phyloP scores from a whole-genome alignment of 2,329 filamentous ascomycete genomes.

The Didymella exigua region DNA sequence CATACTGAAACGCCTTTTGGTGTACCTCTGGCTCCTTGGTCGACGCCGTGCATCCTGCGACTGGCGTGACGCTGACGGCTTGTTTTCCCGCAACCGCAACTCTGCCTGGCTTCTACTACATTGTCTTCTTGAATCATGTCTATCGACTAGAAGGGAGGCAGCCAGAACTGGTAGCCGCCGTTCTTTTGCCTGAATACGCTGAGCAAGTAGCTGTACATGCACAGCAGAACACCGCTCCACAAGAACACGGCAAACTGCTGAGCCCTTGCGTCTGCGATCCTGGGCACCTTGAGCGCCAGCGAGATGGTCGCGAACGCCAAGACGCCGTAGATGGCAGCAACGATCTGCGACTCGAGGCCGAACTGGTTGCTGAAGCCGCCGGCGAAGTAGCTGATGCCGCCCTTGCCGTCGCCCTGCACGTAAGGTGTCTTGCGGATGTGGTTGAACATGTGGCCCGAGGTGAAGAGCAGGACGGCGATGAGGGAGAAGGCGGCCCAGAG shows the following conservation, averaged over 20 bases:
- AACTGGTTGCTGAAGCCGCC: constrained; percentile 91
- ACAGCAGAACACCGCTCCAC: constrained; percentile 77
- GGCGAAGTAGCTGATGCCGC: constrained; percentile 89
- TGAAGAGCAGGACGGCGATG: constrained; percentile 89
- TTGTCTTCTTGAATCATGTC: neutral
- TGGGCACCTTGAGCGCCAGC: constrained; percentile 90
- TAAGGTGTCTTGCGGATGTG: constrained; percentile 97
- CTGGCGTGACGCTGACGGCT: neutral
- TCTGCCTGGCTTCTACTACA: neutral
- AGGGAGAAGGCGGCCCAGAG: constrained; percentile 91
- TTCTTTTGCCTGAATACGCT: constrained; percentile 96
- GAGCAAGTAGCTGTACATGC: constrained; percentile 91
- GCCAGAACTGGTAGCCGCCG: constrained; percentile 87
- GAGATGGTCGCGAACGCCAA: constrained; percentile 89
- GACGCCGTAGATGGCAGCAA: constrained; percentile 83
- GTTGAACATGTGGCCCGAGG: constrained; percentile 98
- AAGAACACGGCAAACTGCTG: constrained; percentile 83
- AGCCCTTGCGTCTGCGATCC: constrained; percentile 74
- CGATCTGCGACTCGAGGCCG: constrained; percentile 92
- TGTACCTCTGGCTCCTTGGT: neutral
- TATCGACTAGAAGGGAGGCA: constrained; percentile 76
- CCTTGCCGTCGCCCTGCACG: constrained; percentile 80
- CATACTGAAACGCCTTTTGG: constrained; percentile 10
- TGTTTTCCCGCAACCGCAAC: neutral
- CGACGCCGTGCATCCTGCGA: neutral